phyloP scores from a whole-genome alignment of 2,329 filamentous ascomycete species.

The Pseudopyricularia cyperi region DNA sequence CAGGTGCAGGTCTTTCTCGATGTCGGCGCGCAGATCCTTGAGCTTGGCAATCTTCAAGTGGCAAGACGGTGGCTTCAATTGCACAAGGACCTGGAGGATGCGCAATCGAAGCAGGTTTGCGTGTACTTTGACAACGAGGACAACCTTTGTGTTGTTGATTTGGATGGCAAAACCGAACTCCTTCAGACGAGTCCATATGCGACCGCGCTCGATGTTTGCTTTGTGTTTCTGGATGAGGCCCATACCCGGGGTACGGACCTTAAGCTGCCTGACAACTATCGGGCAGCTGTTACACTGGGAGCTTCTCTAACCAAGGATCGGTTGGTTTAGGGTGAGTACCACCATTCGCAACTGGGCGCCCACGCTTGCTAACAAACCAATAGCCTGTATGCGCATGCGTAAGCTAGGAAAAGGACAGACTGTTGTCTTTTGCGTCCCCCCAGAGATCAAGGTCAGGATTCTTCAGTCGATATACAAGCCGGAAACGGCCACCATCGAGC shows the following conservation, averaged over 20 bases:
- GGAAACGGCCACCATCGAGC: conserved; percentile 19
- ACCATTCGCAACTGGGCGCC: neutral
- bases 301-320: conserved; percentile 53
- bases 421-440: conserved; percentile 44
- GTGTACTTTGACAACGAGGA: conserved; percentile 48
- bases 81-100: conserved; percentile 3
- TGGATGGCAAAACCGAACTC: conserved; percentile 27
- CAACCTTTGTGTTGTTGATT: conserved; percentile 38
- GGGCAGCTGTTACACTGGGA: conserved; percentile 56
- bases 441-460: conserved; percentile 47
- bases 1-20: conserved; percentile 50
- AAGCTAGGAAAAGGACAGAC: conserved; percentile 55
- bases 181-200: conserved; percentile 47
- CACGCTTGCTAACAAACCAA: neutral
- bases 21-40: conserved; percentile 57
- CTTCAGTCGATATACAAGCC: conserved; percentile 9
- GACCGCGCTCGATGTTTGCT: conserved; percentile 40
- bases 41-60: conserved; percentile 43
- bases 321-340: conserved; percentile 45
- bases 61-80: conserved; percentile 38
- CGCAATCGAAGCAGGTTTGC: conserved; percentile 24
- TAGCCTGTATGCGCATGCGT: conserved; percentile 60
- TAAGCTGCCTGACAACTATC: conserved; percentile 41
- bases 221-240: conserved; percentile 57
- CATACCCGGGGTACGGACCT: conserved; percentile 62